phyloP scores from a whole-genome alignment of 2,329 filamentous ascomycete species.

The Colletotrichum paranaense region DNA sequence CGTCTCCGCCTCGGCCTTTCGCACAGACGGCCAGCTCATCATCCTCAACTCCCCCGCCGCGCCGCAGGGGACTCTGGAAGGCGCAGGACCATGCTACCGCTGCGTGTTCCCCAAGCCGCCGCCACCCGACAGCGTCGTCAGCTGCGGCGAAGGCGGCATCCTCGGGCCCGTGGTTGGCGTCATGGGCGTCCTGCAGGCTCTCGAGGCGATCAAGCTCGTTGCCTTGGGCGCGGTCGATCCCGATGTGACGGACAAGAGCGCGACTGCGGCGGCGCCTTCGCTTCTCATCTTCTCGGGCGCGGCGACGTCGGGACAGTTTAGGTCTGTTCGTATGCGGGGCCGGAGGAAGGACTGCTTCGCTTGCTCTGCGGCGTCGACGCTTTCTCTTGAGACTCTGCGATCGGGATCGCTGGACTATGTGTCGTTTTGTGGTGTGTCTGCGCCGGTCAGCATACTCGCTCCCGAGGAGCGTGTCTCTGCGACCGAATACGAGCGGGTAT shows the following conservation, averaged over 20 bases:
- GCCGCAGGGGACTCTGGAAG: constrained; percentile 61
- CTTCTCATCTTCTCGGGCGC: constrained; percentile 62
- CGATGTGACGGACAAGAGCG: not conserved
- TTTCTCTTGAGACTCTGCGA: constrained; percentile 72
- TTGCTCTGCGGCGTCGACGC: constrained; percentile 73
- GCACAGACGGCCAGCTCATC: constrained; percentile 90
- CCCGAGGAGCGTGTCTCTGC: constrained; percentile 77
- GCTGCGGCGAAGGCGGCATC: constrained; percentile 93
- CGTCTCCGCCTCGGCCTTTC: constrained; percentile 89
- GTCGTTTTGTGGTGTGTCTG: constrained; percentile 80
- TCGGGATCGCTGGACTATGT: constrained; percentile 83
- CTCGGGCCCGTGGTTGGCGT: constrained; percentile 90
- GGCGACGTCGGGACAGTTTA: constrained; percentile 63
- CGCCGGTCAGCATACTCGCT: constrained; percentile 66
- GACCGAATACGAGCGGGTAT: constrained; percentile 62
- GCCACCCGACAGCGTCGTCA: constrained; percentile 82
- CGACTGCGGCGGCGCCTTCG: constrained; percentile 37
- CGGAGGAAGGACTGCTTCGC: constrained; percentile 79
- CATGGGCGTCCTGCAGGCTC: constrained; percentile 92
- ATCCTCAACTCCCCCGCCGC: constrained; percentile 84
- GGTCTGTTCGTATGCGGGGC: constrained; percentile 79
- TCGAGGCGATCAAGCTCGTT: constrained; percentile 90
- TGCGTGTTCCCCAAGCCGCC: constrained; percentile 93
- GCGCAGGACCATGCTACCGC: constrained; percentile 87
- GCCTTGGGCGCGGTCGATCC: constrained; percentile 51